Evolutionary conservation across 2,329 filamentous ascomycete genomes (phyloP).

Genomic region (Verticillium longisporum): DNA sequence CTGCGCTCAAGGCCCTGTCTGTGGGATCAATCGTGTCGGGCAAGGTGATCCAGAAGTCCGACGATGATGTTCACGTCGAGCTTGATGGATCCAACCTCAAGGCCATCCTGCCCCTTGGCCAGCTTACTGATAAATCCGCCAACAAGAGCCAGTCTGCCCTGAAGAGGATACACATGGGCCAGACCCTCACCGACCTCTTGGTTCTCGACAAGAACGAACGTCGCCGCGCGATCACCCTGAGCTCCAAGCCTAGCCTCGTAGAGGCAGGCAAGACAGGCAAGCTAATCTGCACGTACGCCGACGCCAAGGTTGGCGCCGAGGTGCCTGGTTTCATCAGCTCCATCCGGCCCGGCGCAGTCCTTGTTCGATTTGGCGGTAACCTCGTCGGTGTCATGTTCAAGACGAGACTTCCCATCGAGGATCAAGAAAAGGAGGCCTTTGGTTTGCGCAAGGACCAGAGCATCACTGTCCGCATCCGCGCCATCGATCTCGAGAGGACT

Average conservation of each 20-base stretch:
- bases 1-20: slow-evolving; percentile 66
- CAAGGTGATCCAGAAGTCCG: slow-evolving; percentile 74
- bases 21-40: slow-evolving; percentile 71
- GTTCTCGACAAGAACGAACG: slow-evolving; percentile 80
- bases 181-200: slow-evolving; percentile 73
- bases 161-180: slow-evolving; percentile 77
- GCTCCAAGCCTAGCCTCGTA: slow-evolving; percentile 77
- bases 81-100: slow-evolving; percentile 68
- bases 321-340: slow-evolving; percentile 80
- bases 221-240: slow-evolving; percentile 68
- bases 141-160: slow-evolving; percentile 71
- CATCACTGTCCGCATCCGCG: slow-evolving; percentile 63
- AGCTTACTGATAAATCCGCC: slow-evolving; percentile 77
- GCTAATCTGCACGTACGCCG: slow-evolving; percentile 64
- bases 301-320: slow-evolving; percentile 61
- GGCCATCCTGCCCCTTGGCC: slow-evolving; percentile 67
- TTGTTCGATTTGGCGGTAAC: slow-evolving; percentile 78
- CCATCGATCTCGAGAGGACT: slow-evolving; percentile 62
- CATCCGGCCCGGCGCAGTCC: slow-evolving; percentile 72
- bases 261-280: slow-evolving; percentile 66
- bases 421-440: slow-evolving; percentile 63
- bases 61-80: slow-evolving; percentile 70
- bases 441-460: slow-evolving; percentile 73
- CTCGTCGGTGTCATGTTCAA: slow-evolving; percentile 76
- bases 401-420: slow-evolving; percentile 66